Conservation (phyloP, 192 early-diverging fungal species). For the Podila epicladia region DNA sequence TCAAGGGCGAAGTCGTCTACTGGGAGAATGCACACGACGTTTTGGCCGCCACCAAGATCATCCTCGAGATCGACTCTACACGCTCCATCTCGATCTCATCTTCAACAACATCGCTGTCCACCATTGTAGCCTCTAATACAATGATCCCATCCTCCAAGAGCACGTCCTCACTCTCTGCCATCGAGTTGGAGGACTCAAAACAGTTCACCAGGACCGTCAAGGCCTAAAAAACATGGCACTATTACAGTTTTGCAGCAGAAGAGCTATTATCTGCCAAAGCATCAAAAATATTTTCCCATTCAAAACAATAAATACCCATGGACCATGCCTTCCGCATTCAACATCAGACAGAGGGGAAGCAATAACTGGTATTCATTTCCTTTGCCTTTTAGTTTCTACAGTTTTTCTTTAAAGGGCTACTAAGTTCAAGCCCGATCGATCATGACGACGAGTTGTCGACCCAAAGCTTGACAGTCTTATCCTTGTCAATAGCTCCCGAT, state of each 20-base stretch:
- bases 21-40: conserved; percentile 27
- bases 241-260: background rate
- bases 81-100: background rate
- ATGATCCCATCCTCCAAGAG: background rate
- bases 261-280: no score
- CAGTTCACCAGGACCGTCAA: background rate
- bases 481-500: conserved; percentile 90
- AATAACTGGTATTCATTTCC: no score
- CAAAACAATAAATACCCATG: no score
- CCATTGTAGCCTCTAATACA: background rate
- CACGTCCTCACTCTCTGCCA: background rate
- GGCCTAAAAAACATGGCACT: background rate
- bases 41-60: conserved; percentile 1
- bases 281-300: no score
- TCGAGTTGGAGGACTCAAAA: background rate
- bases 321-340: no score
- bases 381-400: no score
- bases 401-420: background rate
- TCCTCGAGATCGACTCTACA: background rate
- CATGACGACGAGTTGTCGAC: conserved; percentile 56
- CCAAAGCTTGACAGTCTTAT: conserved; percentile 92
- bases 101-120: background rate
- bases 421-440: conserved; percentile 7
- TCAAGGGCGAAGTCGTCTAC: conserved; percentile 35
- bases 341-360: no score